Conservation (phyloP, 306 rosid genomes). For the cucumber (Cucumis sativus) region DNA sequence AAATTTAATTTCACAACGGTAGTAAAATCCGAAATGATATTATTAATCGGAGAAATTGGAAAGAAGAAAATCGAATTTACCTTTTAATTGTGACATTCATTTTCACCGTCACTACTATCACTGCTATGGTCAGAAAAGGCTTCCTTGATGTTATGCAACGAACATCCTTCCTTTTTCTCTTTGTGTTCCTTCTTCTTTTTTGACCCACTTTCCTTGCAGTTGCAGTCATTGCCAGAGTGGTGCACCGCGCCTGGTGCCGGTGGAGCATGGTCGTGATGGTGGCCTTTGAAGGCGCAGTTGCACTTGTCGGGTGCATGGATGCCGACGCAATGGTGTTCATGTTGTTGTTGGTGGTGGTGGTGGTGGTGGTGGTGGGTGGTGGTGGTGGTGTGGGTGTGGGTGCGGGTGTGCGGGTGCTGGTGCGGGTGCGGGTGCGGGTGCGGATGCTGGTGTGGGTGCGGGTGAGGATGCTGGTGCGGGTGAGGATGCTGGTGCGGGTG, state of each 20-base stretch:
- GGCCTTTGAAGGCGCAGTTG: background rate
- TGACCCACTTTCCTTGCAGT: background rate
- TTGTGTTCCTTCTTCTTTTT: background rate
- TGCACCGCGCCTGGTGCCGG: background rate
- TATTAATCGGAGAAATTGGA: background rate
- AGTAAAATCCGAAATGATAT: too few species aligned
- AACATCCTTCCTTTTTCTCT: background rate
- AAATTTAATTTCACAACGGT: too few species aligned
- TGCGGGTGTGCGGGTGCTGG: background rate
- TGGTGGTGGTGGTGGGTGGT: too few species aligned
- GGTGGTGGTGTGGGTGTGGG: too few species aligned
- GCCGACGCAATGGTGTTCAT: background rate
- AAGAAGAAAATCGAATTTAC: background rate
- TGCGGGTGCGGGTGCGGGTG: too few species aligned
- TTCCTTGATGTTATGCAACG: background rate
- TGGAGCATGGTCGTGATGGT: background rate
- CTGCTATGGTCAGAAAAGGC: background rate
- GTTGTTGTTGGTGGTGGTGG: background rate
- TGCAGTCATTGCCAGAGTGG: background rate
- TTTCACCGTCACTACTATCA: slow-evolving; percentile 7
- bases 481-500: too few species aligned
- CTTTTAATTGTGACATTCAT: slow-evolving; percentile 9
- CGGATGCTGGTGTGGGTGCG: too few species aligned
- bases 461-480: too few species aligned
- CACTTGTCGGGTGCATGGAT: background rate